Evolutionary conservation across 2,329 filamentous ascomycete genomes (phyloP), one percentile per base, ranked within the genome.

Genomic region (Thermothelomyces thermophilus): DNA sequence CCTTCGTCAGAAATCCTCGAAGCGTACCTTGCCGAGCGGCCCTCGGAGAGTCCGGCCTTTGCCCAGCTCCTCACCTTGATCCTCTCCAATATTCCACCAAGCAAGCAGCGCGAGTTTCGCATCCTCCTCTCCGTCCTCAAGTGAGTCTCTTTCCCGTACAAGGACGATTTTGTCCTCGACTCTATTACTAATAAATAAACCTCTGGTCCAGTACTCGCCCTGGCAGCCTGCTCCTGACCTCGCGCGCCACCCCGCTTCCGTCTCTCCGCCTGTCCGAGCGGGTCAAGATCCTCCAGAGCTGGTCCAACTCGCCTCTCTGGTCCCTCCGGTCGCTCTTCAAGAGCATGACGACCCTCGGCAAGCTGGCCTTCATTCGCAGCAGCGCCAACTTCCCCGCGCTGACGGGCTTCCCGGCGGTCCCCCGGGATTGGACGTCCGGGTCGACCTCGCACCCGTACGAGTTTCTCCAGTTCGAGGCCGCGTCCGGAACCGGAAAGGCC

Each of bases 171-270:
- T n/a, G 9, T 7, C 34, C 41, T 17, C 36, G 1, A 39, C 24
- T 47, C n/a, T n/a, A n/a, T n/a, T n/a, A n/a, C n/a, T n/a, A n/a
- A n/a, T n/a, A n/a, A n/a, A n/a, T n/a, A n/a, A 33, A 53, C 36
- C 11, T 8, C 31, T 28, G n/a, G 3, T 5, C n/a, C 20, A 86
- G 82, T 53, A 82, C 81, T 19, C 75, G 79, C 30, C 64, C 75
- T 3, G 84, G 84, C 22, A 80, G 81, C 22, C 66, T 86, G 16
- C 63, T 86, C 5, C 70, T 87, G 41, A 89, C 86, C 0, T 84
- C 85, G n/a, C 78, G 82, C 62, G 72, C 76, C 56, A 78, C 74
- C 0, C 79, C 83, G 1, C 65, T 88, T 40, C 72, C 79, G 46
- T 68, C 78, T 45, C 84, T 87, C 56, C 76, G 84, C 1, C 58